A percentile compares a stretch with the other conserved stretches of the same genome.
These are phyloP conservation scores for Fusarium sp. DNA, from an alignment of 2,329 filamentous ascomycete genomes.

Conservation along the genomic window DNA sequence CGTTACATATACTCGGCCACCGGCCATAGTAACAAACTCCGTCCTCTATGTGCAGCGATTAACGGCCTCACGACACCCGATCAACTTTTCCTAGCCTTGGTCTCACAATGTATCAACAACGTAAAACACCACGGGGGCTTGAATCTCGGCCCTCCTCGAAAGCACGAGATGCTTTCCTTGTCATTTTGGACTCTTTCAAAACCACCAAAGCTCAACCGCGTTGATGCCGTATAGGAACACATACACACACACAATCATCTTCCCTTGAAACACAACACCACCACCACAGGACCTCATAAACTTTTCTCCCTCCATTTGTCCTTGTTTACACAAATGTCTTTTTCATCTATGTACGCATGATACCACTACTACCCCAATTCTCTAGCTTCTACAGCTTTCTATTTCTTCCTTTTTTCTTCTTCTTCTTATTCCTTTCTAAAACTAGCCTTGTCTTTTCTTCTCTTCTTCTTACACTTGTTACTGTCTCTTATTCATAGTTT, in stretches of 20 bases:
- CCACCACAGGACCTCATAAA: neutral
- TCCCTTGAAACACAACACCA: constrained; percentile 10
- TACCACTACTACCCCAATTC: constrained; percentile 33
- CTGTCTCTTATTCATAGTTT: constrained; percentile 12
- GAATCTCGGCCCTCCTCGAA: constrained; percentile 15
- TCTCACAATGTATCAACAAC: constrained; percentile 21
- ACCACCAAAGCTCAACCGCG: neutral
- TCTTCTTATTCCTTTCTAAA: constrained; percentile 12
- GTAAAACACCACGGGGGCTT: constrained; percentile 8
- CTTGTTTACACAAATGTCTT: constrained; percentile 26
- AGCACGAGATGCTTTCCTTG: constrained; percentile 8
- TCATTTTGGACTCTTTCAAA: neutral
- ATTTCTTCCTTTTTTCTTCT: constrained; percentile 21
- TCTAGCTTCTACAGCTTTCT: constrained; percentile 23
- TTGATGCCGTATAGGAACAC: constrained; percentile 1
- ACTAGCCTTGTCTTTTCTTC: constrained; percentile 9
- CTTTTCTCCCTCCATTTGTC: constrained; percentile 29
- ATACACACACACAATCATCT: constrained; percentile 17
- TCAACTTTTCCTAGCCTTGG: constrained; percentile 12
- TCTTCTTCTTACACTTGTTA: constrained; percentile 8
- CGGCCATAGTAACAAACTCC: constrained; percentile 5
- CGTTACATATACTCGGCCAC: constrained; percentile 28
- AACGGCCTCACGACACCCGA: constrained; percentile 31
- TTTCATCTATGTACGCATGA: constrained; percentile 36
- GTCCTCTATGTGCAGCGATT: constrained; percentile 27